Conservation (phyloP, 2,329 filamentous ascomycete species). For the Botrytis hyacinthi region DNA sequence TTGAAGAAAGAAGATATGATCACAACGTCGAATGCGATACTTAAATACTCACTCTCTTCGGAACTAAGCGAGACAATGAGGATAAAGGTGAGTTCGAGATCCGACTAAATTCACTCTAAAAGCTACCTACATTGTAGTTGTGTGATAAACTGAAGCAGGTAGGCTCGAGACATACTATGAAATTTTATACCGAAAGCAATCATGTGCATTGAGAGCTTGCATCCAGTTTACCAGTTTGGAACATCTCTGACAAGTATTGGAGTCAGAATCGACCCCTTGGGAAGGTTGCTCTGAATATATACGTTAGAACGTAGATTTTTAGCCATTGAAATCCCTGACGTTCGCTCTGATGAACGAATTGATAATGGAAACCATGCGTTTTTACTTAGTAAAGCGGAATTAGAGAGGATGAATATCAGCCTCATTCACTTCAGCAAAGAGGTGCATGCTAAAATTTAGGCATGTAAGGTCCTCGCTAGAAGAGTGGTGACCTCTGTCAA, state of each 20-base stretch:
- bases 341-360: not conserved
- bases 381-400: not conserved
- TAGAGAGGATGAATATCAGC: not conserved
- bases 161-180: not conserved
- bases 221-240: no score
- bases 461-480: not conserved
- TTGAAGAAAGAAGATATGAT: not conserved
- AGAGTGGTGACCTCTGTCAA: not conserved
- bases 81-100: not conserved
- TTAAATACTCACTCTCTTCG: not conserved
- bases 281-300: no score
- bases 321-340: not conserved
- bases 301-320: no score
- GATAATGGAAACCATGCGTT: not conserved
- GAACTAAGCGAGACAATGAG: not conserved
- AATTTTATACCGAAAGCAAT: not conserved
- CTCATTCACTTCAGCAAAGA: not conserved
- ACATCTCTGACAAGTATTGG: no score
- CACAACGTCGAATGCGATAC: not conserved
- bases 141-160: not conserved
- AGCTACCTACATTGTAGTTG: not conserved
- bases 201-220: not conserved
- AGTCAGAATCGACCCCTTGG: no score
- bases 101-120: not conserved
- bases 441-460: not conserved